These are phyloP conservation scores for Cyclostephanos tholiformis DNA, from an alignment of 108 stramenopile species.

Conservation along the genomic window DNA sequence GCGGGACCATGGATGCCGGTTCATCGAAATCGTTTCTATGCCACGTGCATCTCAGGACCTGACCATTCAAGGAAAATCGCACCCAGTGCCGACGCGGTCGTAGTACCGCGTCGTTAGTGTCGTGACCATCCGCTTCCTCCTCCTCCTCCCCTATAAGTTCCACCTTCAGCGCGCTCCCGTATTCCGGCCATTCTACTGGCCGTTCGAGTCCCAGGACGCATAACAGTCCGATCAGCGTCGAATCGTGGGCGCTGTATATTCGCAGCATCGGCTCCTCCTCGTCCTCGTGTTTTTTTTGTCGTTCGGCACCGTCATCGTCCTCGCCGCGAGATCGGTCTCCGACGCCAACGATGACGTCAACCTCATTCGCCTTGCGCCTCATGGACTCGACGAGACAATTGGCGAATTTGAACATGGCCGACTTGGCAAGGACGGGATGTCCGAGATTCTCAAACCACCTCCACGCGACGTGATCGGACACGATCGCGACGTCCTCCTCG, in stretches of 20 bases:
- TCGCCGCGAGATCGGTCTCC: conserved; percentile 10
- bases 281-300: conserved; percentile 6
- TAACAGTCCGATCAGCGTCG: conserved; percentile 77
- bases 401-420: conserved; percentile 73
- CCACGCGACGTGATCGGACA: conserved; percentile 70
- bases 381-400: conserved; percentile 48
- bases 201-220: conserved; percentile 75
- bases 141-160: conserved; percentile 68
- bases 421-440: conserved; percentile 63
- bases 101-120: not conserved
- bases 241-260: conserved; percentile 82
- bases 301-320: conserved; percentile 9
- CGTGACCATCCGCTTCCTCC: not conserved
- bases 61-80: conserved; percentile 73
- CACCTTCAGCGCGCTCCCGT: conserved; percentile 70
- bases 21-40: conserved; percentile 38
- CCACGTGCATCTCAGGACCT: conserved; percentile 60
- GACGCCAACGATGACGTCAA: not conserved
- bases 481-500: conserved; percentile 58
- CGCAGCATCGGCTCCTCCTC: conserved; percentile 56
- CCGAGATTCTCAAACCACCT: conserved; percentile 78
- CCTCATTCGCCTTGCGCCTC: conserved; percentile 29
- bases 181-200: conserved; percentile 77
- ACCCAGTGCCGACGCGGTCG: conserved; percentile 52
- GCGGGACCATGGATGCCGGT: conserved; percentile 47